Percentiles rank a stretch among this genome's conserved stretches.
phyloP scores from a whole-genome alignment of 2,329 filamentous ascomycete genomes.

The Ceratocystis alfenasii region DNA sequence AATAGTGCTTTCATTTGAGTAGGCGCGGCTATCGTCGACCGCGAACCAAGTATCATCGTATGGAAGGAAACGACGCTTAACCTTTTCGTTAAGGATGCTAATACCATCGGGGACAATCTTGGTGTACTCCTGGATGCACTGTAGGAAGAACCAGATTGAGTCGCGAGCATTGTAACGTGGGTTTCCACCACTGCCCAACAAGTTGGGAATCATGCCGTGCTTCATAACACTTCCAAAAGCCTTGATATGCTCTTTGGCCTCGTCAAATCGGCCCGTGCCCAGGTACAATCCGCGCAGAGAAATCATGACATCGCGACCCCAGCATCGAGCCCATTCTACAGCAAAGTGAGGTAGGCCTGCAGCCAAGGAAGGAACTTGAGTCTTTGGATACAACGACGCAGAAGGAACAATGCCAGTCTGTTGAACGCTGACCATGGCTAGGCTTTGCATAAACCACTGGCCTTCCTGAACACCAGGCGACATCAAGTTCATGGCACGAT shows the following conservation, averaged over 20 bases:
- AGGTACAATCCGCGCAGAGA: constrained; percentile 85
- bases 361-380: constrained; percentile 72
- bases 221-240: constrained; percentile 94
- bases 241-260: constrained; percentile 86
- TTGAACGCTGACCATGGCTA: constrained; percentile 86
- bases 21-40: constrained; percentile 67
- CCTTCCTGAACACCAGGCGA: constrained; percentile 63
- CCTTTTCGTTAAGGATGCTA: constrained; percentile 60
- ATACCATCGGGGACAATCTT: constrained; percentile 68
- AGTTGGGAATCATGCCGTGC: constrained; percentile 95
- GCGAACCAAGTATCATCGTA: constrained; percentile 95
- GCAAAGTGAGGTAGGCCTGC: constrained; percentile 91
- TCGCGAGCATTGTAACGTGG: constrained; percentile 94
- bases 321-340: constrained; percentile 87
- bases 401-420: constrained; percentile 82
- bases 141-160: constrained; percentile 95
- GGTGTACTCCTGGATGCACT: constrained; percentile 88
- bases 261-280: constrained; percentile 73
- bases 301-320: constrained; percentile 96
- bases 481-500: constrained; percentile 68
- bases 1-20: constrained; percentile 70
- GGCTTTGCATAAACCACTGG: constrained; percentile 76
- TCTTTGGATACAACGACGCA: constrained; percentile 78
- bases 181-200: constrained; percentile 71
- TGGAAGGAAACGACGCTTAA: constrained; percentile 76